These are phyloP conservation scores for Massariosphaeria phaeospora DNA, from an alignment of 495 filamentous ascomycete species.

Conservation along the genomic window DNA sequence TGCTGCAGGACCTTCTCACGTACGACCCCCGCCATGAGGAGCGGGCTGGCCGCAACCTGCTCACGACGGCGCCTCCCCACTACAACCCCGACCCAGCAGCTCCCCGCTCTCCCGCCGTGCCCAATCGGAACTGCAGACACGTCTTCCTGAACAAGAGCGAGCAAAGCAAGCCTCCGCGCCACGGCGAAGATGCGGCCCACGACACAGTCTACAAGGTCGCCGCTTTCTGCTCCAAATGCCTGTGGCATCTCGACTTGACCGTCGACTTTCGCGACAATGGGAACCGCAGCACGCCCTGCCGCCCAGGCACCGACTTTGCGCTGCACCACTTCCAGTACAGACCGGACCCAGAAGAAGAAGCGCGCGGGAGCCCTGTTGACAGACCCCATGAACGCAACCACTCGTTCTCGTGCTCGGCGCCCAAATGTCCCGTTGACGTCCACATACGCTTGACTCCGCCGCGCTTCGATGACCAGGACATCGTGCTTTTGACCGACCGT, in stretches of 20 bases:
- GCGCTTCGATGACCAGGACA: conserved; percentile 47
- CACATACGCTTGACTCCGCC: conserved; percentile 53
- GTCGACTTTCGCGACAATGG: conserved; percentile 41
- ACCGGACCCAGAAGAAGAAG: too few species aligned
- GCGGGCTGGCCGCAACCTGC: conserved; percentile 49
- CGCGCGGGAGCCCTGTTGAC: neutral
- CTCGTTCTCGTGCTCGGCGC: conserved; percentile 57
- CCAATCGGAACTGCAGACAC: conserved; percentile 50
- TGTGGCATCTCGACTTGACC: conserved; percentile 27
- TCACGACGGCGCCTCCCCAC: conserved; percentile 51
- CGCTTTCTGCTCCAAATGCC: conserved; percentile 47
- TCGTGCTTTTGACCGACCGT: conserved; percentile 55
- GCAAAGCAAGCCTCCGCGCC: conserved; percentile 47
- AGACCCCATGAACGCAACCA: conserved; percentile 26
- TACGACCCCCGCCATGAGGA: conserved; percentile 53
- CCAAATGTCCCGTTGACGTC: conserved; percentile 52
- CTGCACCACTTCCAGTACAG: conserved; percentile 42
- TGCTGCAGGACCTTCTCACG: conserved; percentile 52
- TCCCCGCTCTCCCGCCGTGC: conserved; percentile 22
- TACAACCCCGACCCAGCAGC: conserved; percentile 35
- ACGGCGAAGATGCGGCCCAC: conserved; percentile 40
- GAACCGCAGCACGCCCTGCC: conserved; percentile 32
- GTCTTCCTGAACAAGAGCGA: conserved; percentile 50
- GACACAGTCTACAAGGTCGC: conserved; percentile 49
- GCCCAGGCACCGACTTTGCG: conserved; percentile 32